phyloP scores from a whole-genome alignment of 257 asterid species.

The Apocynum venetum region DNA sequence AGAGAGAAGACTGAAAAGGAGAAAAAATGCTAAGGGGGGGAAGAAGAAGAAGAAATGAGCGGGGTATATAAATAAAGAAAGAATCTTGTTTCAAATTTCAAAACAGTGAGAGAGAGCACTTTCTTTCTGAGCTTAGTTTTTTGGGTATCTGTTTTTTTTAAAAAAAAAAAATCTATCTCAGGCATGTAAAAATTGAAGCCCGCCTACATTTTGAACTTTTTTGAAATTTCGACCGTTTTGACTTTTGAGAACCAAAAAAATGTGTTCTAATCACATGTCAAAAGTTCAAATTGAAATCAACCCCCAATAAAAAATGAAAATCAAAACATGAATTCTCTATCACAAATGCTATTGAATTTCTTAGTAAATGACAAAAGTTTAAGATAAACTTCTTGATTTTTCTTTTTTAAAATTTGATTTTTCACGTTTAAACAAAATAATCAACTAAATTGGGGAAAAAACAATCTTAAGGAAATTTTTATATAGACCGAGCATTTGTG shows the following conservation, averaged over 20 bases:
- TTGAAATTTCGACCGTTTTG: constrained; percentile 47
- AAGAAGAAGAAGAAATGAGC: constrained; percentile 20
- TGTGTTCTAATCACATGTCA: too few relatives aligned
- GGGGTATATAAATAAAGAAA: constrained; percentile 24
- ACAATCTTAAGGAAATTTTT: too few relatives aligned
- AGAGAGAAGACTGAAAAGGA: constrained; percentile 5
- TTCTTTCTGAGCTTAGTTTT: not conserved
- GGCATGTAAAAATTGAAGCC: constrained; percentile 22
- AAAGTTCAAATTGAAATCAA: too few relatives aligned
- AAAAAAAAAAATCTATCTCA: not conserved
- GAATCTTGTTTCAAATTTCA: constrained; percentile 41
- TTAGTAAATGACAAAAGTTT: too few relatives aligned
- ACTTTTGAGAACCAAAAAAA: too few relatives aligned
- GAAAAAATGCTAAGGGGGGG: constrained; percentile 11
- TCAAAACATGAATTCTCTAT: not conserved
- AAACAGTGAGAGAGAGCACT: not conserved
- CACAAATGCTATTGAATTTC: not conserved
- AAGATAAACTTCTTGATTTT: too few relatives aligned
- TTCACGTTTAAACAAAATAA: too few relatives aligned
- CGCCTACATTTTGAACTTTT: constrained; percentile 42
- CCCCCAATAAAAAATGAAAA: too few relatives aligned
- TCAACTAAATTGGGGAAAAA: too few relatives aligned
- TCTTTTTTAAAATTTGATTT: too few relatives aligned
- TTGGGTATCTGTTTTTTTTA: not conserved
- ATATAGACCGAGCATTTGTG: too few relatives aligned